Base-by-base conservation (phyloP, 768 basidiomycete genomes). In the Crassisporium funariophilum region DNA sequence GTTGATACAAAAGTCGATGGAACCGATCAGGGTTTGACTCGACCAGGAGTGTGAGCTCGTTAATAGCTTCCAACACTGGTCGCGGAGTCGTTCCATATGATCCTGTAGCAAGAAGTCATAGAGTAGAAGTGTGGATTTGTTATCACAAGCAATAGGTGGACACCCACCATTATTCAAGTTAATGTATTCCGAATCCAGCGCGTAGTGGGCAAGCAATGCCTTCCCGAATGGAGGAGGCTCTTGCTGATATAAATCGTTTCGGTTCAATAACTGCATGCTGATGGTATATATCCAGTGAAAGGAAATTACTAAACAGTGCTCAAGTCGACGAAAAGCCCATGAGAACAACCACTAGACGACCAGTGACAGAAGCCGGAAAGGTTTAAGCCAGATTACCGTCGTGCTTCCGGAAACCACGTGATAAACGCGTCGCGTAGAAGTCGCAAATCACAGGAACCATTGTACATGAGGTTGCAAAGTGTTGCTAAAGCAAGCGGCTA, bases 131-230 rank as follows among this genome's bases (percentile, higher is more conserved):
- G 1, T 34, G 15, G 16, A 35, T 10, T 35, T 7, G 20, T n/a
- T 16, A 19, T 31, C 23, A 21, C 13, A 31, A 23, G n/a, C 37
- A 4, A 35, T 7, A 3, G 3, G 22, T 13, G 9, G 5, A 35
- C 13, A 47, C 70, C 22, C 41, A 83, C 86, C 86, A 41, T 82
- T 71, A 57, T 88, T 87, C 37, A 88, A 64, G 54, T 86, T 84
- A 39, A 82, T 59, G 47, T 85, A 86, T 31, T 72, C 69, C 4
- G 81, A 70, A 33, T 82, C 78, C 17, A 87, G 74, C 16, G 69
- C 72, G 44, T 78, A 87, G 42, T 78, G 76, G 36, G 76, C 73
- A 44, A 72, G 76, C 54, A 79, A 60, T 4, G 64, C 68, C 55
- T 79, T 82, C 0, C 86, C 86, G 38, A 88, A 86, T 21, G 44